Evolutionary conservation across 192 early-diverging fungal species (phyloP), one percentile per base, ranked within the genome.

Genomic region (Glomus cerebriforme): DNA sequence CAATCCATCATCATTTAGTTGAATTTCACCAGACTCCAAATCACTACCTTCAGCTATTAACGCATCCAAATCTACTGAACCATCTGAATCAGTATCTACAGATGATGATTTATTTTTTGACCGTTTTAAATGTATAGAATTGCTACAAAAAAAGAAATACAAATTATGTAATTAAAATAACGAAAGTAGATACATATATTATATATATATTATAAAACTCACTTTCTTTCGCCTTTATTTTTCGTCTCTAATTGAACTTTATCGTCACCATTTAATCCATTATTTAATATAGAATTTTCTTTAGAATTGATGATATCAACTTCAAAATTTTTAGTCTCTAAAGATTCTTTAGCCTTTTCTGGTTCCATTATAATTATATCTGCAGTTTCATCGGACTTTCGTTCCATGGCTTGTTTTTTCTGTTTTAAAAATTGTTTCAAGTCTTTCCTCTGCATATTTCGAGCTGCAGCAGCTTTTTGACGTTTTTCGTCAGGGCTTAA

Each of bases 401-500:
- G 22, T 26, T 24, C 5, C 15, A 15, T 70, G 24, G 2, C 3
- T 70, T 73, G 45, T 65, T 49, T 62, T n/a, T 65, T 77, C 62
- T 64, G 75, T 77, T 45, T 77, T 59, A 26, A 45, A 2, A 78
- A n/a, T 2, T 77, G 32, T 47, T 58, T 78, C 13, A 68, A 59
- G 2, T 66, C 47, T 9, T 59, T 78, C 31, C 66, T 45, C 24
- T 78, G 77, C 27, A 10, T 34, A 2, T 0, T 8, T 26, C 65
- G 63, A 68, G 32, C 37, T 8, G 47, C 65, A 54, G 49, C 65
- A 19, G 65, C 63, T 37, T 35, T 66, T 69, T 78, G 77, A 45
- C 77, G 34, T 68, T 68, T 78, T 58, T 78, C 77, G 22, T 78
- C 77, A 7, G 77, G 64, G 59, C 31, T 68, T 68, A 66, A 29